These are phyloP conservation scores for Melastoma malabathricum DNA, from an alignment of 345 rosid genomes.

Conservation along the genomic window DNA sequence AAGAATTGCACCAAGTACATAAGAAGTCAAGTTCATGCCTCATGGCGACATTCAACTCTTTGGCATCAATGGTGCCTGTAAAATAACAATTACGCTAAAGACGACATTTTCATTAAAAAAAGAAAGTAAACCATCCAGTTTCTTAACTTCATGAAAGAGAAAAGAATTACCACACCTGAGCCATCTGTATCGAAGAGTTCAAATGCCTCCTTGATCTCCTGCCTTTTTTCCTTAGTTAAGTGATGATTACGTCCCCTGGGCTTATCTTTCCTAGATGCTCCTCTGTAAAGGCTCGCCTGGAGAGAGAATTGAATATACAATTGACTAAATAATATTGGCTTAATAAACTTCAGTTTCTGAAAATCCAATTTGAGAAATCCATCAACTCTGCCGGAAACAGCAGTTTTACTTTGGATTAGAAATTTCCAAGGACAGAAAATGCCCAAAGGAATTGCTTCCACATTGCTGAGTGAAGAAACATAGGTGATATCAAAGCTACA, in stretches of 20 bases:
- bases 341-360: too few relatives aligned
- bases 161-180: constrained; percentile 34
- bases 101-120: not conserved
- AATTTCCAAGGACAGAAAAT: too few relatives aligned
- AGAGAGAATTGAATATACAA: not conserved
- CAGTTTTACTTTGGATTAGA: too few relatives aligned
- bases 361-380: too few relatives aligned
- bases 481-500: too few relatives aligned
- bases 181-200: constrained; percentile 91
- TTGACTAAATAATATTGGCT: too few relatives aligned
- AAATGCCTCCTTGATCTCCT: constrained; percentile 90
- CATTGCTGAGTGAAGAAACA: too few relatives aligned
- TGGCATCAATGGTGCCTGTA: constrained; percentile 89
- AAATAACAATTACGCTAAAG: constrained; percentile 3
- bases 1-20: not conserved
- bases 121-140: not conserved
- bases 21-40: constrained; percentile 28
- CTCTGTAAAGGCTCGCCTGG: constrained; percentile 43
- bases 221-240: constrained; percentile 55
- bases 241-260: constrained; percentile 65
- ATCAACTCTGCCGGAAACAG: too few relatives aligned
- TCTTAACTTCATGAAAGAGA: not conserved
- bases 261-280: constrained; percentile 48
- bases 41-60: constrained; percentile 96
- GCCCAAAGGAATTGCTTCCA: too few relatives aligned